Evolutionary conservation across 2,329 filamentous ascomycete species (phyloP).

Genomic region (Chaetothyriales sp.): DNA sequence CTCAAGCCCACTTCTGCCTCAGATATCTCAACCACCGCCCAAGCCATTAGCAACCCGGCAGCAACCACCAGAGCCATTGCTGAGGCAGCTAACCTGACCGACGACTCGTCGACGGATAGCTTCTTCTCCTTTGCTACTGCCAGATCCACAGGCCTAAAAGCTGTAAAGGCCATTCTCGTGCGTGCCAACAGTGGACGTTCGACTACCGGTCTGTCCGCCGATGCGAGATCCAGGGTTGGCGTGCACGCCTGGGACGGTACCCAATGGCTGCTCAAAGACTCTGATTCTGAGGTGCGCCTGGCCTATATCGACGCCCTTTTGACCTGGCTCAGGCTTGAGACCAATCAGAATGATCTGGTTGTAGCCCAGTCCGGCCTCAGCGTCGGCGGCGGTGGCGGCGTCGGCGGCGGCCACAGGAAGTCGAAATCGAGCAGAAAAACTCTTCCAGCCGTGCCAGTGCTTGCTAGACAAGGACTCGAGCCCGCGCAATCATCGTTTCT

Average conservation of each 20-base stretch:
- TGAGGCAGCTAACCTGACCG: constrained; percentile 34
- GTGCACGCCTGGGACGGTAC: constrained; percentile 90
- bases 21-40: constrained; percentile 29
- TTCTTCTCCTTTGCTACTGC: constrained; percentile 51
- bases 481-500: constrained; percentile 55
- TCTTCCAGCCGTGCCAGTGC: constrained; percentile 46
- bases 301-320: constrained; percentile 73
- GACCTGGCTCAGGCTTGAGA: constrained; percentile 75
- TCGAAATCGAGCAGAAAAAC: constrained; percentile 32
- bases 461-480: constrained; percentile 46
- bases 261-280: constrained; percentile 76
- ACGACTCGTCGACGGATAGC: constrained; percentile 38
- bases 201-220: constrained; percentile 42
- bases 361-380: constrained; percentile 37
- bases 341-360: constrained; percentile 48
- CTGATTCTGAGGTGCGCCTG: constrained; percentile 60
- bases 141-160: constrained; percentile 52
- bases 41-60: constrained; percentile 37
- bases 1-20: constrained; percentile 49
- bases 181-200: constrained; percentile 59
- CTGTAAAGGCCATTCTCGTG: constrained; percentile 66
- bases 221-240: constrained; percentile 60
- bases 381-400: no score
- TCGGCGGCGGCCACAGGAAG: constrained; percentile 34
- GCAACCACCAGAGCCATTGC: constrained; percentile 34